phyloP scores from a whole-genome alignment of 768 basidiomycete genomes.

The Candolleomyces efflorescens region DNA sequence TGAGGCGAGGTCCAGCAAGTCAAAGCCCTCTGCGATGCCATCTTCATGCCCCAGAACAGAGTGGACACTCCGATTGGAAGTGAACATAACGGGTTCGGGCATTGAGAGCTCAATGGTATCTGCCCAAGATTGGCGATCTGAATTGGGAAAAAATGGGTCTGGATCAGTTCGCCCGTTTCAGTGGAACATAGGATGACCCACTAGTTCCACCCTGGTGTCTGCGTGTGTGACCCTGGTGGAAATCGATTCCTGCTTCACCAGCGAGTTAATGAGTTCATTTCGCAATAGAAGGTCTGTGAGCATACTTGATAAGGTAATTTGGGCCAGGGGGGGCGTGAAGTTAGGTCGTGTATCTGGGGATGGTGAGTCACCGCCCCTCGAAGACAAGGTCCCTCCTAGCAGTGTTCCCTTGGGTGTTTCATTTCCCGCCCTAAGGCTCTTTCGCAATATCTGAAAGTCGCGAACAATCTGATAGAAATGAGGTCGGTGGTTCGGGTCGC shows the following conservation, averaged over 20 bases:
- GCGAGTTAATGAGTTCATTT: not conserved
- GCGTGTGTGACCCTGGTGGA: too few species aligned
- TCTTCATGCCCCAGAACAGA: not conserved
- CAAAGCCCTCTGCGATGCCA: not conserved
- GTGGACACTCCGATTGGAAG: conserved; percentile 5
- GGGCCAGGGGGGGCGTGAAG: conserved; percentile 8
- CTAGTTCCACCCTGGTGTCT: too few species aligned
- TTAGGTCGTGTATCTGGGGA: conserved; percentile 40
- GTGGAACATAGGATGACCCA: not conserved
- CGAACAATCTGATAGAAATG: conserved; percentile 45
- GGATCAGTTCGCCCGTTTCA: not conserved
- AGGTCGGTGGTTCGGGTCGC: conserved; percentile 47
- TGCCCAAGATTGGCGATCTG: conserved; percentile 15
- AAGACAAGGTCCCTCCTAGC: not conserved
- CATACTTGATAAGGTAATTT: not conserved
- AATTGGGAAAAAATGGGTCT: too few species aligned
- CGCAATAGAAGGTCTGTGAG: not conserved
- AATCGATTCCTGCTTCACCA: not conserved
- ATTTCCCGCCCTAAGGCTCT: conserved; percentile 20
- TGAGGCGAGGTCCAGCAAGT: conserved; percentile 18
- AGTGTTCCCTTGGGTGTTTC: conserved; percentile 13
- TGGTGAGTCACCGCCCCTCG: not conserved
- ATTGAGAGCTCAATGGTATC: conserved; percentile 24
- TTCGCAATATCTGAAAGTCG: conserved; percentile 41
- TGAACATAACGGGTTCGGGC: conserved; percentile 33